Evolutionary conservation across 2,329 filamentous ascomycete genomes (phyloP).

Genomic region (Neofusicoccum parvum): DNA sequence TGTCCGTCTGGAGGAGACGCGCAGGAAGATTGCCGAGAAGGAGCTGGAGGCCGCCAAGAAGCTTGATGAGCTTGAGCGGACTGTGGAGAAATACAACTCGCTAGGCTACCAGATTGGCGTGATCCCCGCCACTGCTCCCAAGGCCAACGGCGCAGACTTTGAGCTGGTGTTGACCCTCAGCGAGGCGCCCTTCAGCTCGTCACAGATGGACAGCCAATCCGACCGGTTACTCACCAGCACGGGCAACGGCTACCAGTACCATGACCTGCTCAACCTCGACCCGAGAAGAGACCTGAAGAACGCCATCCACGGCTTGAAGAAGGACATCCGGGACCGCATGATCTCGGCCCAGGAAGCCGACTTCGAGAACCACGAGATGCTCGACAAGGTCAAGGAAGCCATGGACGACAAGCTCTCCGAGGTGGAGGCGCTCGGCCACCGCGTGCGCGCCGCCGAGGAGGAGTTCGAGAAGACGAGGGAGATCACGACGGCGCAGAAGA

Average conservation of each 20-base stretch:
- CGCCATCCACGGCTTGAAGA: constrained; percentile 75
- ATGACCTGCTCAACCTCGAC: constrained; percentile 86
- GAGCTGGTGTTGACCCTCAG: constrained; percentile 84
- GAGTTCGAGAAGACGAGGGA: constrained; percentile 95
- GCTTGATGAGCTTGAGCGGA: constrained; percentile 88
- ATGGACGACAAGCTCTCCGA: constrained; percentile 95
- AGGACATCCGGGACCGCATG: constrained; percentile 88
- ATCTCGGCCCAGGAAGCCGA: constrained; percentile 82
- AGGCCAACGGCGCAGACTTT: constrained; percentile 82
- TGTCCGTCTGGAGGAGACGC: constrained; percentile 78
- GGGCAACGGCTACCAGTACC: constrained; percentile 84
- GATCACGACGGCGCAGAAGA: constrained; percentile 80
- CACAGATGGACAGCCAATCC: constrained; percentile 55
- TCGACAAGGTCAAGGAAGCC: constrained; percentile 93
- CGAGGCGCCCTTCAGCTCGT: constrained; percentile 67
- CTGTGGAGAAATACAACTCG: constrained; percentile 90
- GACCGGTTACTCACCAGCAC: constrained; percentile 82
- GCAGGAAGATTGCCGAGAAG: constrained; percentile 79
- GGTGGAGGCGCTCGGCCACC: constrained; percentile 87
- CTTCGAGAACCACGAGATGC: constrained; percentile 85
- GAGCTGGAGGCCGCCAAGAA: constrained; percentile 84
- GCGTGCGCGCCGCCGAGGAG: constrained; percentile 83
- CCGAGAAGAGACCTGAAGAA: constrained; percentile 80
- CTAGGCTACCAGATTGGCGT: constrained; percentile 91
- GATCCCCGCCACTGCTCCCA: constrained; percentile 80